Conservation (phyloP, 75 land plant genomes). For the Cryptomeria japonica region DNA sequence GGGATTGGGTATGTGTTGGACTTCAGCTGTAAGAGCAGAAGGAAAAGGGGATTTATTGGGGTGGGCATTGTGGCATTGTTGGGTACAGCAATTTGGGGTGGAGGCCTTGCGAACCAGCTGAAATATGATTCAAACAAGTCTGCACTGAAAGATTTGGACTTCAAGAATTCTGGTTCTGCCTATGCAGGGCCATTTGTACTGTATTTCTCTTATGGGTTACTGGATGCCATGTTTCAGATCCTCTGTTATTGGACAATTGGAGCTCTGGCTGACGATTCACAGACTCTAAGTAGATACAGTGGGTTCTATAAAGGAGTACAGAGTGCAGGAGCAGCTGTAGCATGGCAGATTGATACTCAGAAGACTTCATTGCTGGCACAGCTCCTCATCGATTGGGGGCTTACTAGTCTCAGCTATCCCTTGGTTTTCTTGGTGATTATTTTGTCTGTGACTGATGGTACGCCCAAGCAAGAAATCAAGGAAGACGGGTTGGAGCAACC, state of each 20-base stretch:
- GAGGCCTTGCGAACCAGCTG: constrained; percentile 83
- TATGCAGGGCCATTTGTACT: constrained; percentile 83
- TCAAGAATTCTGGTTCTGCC: constrained; percentile 49
- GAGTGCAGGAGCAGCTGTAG: constrained; percentile 93
- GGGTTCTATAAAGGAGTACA: constrained; percentile 95
- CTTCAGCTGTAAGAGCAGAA: constrained; percentile 56
- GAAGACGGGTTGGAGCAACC: too few relatives aligned
- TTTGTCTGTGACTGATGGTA: too few relatives aligned
- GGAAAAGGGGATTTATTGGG: constrained; percentile 64
- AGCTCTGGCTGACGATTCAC: constrained; percentile 71
- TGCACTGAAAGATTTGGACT: constrained; percentile 35
- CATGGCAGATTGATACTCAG: constrained; percentile 75
- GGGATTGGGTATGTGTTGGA: constrained; percentile 70
- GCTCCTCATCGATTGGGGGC: constrained; percentile 69
- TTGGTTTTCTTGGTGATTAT: neutral
- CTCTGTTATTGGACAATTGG: constrained; percentile 88
- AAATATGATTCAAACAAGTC: constrained; percentile 26
- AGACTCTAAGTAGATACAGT: constrained; percentile 72
- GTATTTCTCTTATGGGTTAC: constrained; percentile 69
- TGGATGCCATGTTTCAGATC: constrained; percentile 93
- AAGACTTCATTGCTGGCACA: constrained; percentile 38
- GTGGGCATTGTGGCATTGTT: constrained; percentile 46
- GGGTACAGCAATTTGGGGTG: constrained; percentile 72
- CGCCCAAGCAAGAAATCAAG: too few relatives aligned
- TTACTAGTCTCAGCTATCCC: constrained; percentile 58